Evolutionary conservation across 116 monocot genomes (phyloP).

Genomic region (Cymodocea nodosa): DNA sequence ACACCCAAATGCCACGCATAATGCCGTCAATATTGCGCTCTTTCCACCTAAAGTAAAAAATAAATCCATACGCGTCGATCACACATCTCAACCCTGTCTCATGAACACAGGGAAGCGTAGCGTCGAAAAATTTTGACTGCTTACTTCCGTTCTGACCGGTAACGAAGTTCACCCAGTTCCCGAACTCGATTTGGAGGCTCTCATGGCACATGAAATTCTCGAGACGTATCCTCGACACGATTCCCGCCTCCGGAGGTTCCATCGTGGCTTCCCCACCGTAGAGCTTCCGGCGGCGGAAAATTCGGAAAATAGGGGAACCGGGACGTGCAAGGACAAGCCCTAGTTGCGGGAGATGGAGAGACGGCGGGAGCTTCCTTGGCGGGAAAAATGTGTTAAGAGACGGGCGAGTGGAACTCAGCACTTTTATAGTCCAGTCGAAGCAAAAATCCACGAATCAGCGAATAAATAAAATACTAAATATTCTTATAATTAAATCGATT

Average conservation of each 20-base stretch:
- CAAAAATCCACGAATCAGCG: no score
- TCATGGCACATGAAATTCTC: conserved; percentile 99
- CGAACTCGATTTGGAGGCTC: conserved; percentile 70
- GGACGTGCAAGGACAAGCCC: no score
- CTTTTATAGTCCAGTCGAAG: no score
- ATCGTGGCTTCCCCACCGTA: neutral
- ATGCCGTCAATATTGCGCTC: conserved; percentile 84
- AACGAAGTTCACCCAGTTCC: conserved; percentile 87
- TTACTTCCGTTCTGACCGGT: conserved; percentile 98
- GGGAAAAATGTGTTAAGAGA: neutral
- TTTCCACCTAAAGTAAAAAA: conserved; percentile 53
- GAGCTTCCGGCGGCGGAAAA: no score
- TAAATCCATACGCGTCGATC: neutral
- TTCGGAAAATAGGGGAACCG: no score
- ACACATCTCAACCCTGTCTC: no score
- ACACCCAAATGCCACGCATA: conserved; percentile 89
- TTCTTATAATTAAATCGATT: no score
- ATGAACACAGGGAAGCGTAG: neutral
- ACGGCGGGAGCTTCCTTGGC: neutral
- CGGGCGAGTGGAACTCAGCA: neutral
- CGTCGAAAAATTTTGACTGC: neutral
- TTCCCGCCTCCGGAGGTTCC: conserved; percentile 30
- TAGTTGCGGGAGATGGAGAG: neutral
- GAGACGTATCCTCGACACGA: conserved; percentile 59
- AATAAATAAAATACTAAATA: no score